Evolutionary conservation across 257 asterid genomes (phyloP).

Genomic region (Capsicum rhomboideum): DNA sequence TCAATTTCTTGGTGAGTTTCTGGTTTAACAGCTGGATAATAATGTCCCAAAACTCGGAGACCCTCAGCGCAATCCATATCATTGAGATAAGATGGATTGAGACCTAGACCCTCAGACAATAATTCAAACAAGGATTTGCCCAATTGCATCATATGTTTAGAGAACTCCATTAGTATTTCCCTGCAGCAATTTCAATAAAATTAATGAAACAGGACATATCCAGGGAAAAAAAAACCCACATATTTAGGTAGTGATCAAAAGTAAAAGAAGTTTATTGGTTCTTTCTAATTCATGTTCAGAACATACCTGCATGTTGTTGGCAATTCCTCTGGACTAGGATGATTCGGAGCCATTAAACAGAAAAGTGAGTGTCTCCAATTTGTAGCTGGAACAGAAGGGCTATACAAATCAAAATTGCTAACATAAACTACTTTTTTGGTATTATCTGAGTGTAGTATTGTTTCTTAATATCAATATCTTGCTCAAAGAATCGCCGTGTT

Average conservation of each 20-base stretch:
- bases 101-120: constrained; percentile 28
- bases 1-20: no score
- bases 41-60: constrained; percentile 25
- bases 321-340: constrained; percentile 43
- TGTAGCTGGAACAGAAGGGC: constrained; percentile 24
- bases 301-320: constrained; percentile 45
- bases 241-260: neutral
- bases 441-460: constrained; percentile 32
- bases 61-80: constrained; percentile 30
- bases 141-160: constrained; percentile 18
- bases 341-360: constrained; percentile 22
- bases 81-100: constrained; percentile 14
- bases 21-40: no score
- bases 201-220: neutral
- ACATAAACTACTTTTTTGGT: constrained; percentile 24
- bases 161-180: constrained; percentile 23
- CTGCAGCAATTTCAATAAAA: constrained; percentile 2
- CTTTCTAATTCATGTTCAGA: neutral
- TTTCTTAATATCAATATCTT: constrained; percentile 43
- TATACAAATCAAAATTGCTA: constrained; percentile 40
- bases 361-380: constrained; percentile 41
- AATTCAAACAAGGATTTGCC: constrained; percentile 18
- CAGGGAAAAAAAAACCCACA: neutral
- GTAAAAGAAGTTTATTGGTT: neutral
- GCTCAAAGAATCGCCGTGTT: constrained; percentile 44